Base-by-base conservation (phyloP, 345 rosid genomes). In the Geranium rotundifolium region DNA sequence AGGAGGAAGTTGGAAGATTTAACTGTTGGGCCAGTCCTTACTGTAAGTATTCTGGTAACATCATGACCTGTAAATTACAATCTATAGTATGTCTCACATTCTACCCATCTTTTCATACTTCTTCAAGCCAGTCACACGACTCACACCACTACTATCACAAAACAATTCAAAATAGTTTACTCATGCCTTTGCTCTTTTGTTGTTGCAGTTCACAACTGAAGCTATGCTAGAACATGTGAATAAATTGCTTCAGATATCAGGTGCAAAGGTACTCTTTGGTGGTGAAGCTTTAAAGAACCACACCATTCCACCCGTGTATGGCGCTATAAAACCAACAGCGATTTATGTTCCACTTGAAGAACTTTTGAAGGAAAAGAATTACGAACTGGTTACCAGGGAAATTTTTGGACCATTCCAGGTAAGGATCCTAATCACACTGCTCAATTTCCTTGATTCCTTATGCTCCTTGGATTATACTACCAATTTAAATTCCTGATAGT, bases 401-500 rank as follows among this genome's bases (percentile, higher is more conserved):
- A 85, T 93, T 58, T 93, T 93, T 58, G 99, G 99, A 71, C 97
- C 97, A 16, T 93, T 93, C 72, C 99, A 93, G 99, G 99, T 90
- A 72, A 71, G 54, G 46, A 19, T 34, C 10, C 27, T 23, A 23
- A 23, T 23, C 27, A 23, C 27, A 23, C 27, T 23, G 27, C 27
- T 23, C 1, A 1, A 23, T 23, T 23, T 23, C 27, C 27, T 23
- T 23, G 27, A 23, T 37, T 37, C 46, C 46, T 37, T 37, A 4
- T 37, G 46, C 46, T 37, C 46, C 46, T 37, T 37, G 46, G 46
- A 37, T 37, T 5, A 37, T 37, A 37, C 46, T 10, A 37, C 46
- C 46, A 37, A 37, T 10, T 5, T 37, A 6, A 37, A 4, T 37
- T 37, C 46, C 46, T 37, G 12, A 37, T 19, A 9, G 27, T 23